A percentile compares a stretch with the other conserved stretches of the same genome.
Conservation (phyloP, 768 basidiomycete species). For the Trametes cinnabarina region DNA sequence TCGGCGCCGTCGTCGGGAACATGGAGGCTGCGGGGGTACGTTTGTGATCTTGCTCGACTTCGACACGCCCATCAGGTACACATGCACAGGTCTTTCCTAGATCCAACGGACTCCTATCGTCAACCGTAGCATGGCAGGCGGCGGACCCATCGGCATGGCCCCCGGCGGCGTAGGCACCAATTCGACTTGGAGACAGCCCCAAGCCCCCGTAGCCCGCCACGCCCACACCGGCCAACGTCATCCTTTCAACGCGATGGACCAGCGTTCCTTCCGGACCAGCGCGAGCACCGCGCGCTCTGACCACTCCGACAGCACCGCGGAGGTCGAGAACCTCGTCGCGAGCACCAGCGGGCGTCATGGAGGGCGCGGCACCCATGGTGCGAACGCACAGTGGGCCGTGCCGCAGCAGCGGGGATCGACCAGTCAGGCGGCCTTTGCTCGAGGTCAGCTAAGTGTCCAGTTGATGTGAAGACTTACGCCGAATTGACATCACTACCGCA, state of each 20-base stretch:
- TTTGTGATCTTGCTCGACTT: too few species aligned
- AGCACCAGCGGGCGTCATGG: conserved; percentile 20
- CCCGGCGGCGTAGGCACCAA: conserved; percentile 18
- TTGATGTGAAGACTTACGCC: too few species aligned
- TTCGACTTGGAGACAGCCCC: conserved; percentile 30
- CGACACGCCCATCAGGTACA: too few species aligned
- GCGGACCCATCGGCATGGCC: conserved; percentile 15
- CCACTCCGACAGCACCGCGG: conserved; percentile 58
- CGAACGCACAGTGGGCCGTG: conserved; percentile 7
- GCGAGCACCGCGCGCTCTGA: conserved; percentile 27
- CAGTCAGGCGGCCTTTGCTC: not conserved
- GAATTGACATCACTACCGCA: not conserved
- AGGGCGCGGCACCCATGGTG: not conserved
- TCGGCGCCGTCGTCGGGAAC: conserved; percentile 57
- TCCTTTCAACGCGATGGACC: conserved; percentile 22
- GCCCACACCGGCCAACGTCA: conserved; percentile 46
- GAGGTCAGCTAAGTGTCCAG: too few species aligned
- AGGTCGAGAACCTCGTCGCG: conserved; percentile 67
- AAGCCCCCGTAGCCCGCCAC: conserved; percentile 31
- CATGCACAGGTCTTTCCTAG: too few species aligned
- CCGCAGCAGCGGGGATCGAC: conserved; percentile 4
- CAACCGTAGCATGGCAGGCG: conserved; percentile 41
- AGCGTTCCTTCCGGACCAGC: conserved; percentile 28
- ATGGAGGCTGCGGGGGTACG: conserved; percentile 67
- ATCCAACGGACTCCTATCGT: conserved; percentile 69